phyloP scores from a whole-genome alignment of 1,284 basidiomycete genomes.

The Ganoderma lucidum region DNA sequence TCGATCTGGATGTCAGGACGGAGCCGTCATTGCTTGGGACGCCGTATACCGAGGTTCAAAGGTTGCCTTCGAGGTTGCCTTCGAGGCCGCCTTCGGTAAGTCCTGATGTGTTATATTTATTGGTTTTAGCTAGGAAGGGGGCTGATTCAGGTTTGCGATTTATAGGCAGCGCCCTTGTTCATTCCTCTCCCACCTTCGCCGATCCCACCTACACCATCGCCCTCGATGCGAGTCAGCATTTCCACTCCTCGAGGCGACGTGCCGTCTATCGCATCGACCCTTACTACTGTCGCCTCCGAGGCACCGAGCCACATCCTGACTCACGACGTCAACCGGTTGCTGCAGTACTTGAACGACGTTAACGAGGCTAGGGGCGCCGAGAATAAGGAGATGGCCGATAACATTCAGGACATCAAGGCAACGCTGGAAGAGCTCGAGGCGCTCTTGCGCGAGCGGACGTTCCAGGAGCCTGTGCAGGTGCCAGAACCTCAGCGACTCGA shows the following conservation, averaged over 20 bases:
- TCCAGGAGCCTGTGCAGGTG: slow-evolving; percentile 38
- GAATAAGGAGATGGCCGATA: slow-evolving; percentile 64
- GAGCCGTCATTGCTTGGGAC: slow-evolving; percentile 64
- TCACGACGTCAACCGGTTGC: slow-evolving; percentile 71
- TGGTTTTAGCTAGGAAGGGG: slow-evolving; percentile 13
- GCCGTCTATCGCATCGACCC: slow-evolving; percentile 62
- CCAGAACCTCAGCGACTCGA: background rate
- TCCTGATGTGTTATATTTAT: slow-evolving; percentile 12
- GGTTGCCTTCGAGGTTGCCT: slow-evolving; percentile 11
- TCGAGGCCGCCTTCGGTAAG: slow-evolving; percentile 45
- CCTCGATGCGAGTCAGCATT: slow-evolving; percentile 64
- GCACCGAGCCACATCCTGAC: slow-evolving; percentile 54
- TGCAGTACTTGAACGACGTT: slow-evolving; percentile 69
- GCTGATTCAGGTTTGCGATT: slow-evolving; percentile 16
- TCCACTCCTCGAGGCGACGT: slow-evolving; percentile 68
- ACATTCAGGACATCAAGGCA: slow-evolving; percentile 66
- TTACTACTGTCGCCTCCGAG: slow-evolving; percentile 59
- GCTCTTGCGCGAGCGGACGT: slow-evolving; percentile 38
- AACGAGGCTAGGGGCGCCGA: slow-evolving; percentile 67
- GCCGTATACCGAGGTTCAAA: slow-evolving; percentile 20
- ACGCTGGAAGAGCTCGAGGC: slow-evolving; percentile 67
- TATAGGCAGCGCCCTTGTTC: slow-evolving; percentile 41
- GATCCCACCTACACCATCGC: slow-evolving; percentile 44
- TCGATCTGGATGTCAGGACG: slow-evolving; percentile 51
- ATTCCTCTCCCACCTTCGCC: slow-evolving; percentile 50